Evolutionary conservation across 805 yeast genomes (phyloP), one percentile per base, ranked within the genome.

Genomic region (Saturnispora saitoi): DNA sequence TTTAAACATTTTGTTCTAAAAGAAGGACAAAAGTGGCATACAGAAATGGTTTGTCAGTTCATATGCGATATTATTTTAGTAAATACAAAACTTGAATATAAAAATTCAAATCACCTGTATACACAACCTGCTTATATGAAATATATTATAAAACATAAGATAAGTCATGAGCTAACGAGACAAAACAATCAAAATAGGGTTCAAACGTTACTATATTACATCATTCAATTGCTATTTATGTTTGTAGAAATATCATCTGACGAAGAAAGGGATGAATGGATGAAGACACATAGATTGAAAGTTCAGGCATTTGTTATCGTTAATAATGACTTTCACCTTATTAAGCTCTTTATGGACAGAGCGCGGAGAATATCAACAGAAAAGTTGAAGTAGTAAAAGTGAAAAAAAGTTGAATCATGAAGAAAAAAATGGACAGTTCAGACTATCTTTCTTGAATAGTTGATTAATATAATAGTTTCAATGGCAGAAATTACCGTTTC

Each of bases 301-400:
- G 28, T 60, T 11, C 46, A 58, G 9, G 51, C 63, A 2, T 56
- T 55, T 38, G 50, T 61, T 31, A 51, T 62, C 3, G 14, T 58
- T 11, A 54, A 51, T 22, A 51, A 48, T 17, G 55, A 60, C 43
- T 15, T 36, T 3, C 54, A 56, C 7, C 34, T 56, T 15, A 32
- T 60, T 4, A 43, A 46, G 20, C 30, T 48, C 8, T 55, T 54
- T 31, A 29, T 45, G 26, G 32, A 32, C 17, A 49, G 50, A 30
- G 28, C 30, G 39, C 36, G 42, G 34, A 34, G 31, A 28, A 20
- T 38, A 22, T 11, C 30, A 36, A 17, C 19, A 32, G 9, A 42
- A n/a, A n/a, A 47, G 40, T 34, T 15, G n/a, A 32, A 43, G 19
- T 14, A 26, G 17, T 41, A 17, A 29, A 31, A 28, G 24, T 20